phyloP scores from a whole-genome alignment of 139 green algal species.

The Chlorella ohadii region DNA sequence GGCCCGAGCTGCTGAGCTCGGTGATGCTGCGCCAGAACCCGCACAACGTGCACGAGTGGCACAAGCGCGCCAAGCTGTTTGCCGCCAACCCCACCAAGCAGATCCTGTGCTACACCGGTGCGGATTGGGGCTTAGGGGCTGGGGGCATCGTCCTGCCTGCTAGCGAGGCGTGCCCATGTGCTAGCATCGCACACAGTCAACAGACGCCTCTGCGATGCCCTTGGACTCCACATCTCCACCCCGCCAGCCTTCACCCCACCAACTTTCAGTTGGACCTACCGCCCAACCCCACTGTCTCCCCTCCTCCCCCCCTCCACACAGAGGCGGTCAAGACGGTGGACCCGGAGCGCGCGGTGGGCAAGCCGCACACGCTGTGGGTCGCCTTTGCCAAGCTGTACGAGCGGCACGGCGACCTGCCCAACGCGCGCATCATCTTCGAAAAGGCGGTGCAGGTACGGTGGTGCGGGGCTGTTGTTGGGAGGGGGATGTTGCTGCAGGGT shows the following conservation, averaged over 20 bases:
- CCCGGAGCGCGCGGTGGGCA: conserved; percentile 81
- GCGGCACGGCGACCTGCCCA: conserved; percentile 88
- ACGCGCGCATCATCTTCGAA: conserved; percentile 93
- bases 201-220: too few relatives aligned
- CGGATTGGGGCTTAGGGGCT: neutral
- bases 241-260: too few relatives aligned
- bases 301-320: conserved; percentile 50
- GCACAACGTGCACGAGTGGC: conserved; percentile 97
- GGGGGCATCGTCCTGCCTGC: too few relatives aligned
- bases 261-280: too few relatives aligned
- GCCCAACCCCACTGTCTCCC: neutral
- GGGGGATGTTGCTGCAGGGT: too few relatives aligned
- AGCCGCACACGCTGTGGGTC: conserved; percentile 88
- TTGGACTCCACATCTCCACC: too few relatives aligned
- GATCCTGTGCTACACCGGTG: conserved; percentile 89
- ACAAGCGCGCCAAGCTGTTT: conserved; percentile 96
- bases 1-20: conserved; percentile 88
- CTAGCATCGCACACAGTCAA: too few relatives aligned
- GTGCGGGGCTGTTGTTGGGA: too few relatives aligned
- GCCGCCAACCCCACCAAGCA: conserved; percentile 84
- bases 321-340: conserved; percentile 95
- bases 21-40: conserved; percentile 98
- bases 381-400: conserved; percentile 99
- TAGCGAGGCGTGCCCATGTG: too few relatives aligned
- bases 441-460: conserved; percentile 80